Conservation (phyloP, 148 eudicot species). For the Rhododendron kiyosumense region DNA sequence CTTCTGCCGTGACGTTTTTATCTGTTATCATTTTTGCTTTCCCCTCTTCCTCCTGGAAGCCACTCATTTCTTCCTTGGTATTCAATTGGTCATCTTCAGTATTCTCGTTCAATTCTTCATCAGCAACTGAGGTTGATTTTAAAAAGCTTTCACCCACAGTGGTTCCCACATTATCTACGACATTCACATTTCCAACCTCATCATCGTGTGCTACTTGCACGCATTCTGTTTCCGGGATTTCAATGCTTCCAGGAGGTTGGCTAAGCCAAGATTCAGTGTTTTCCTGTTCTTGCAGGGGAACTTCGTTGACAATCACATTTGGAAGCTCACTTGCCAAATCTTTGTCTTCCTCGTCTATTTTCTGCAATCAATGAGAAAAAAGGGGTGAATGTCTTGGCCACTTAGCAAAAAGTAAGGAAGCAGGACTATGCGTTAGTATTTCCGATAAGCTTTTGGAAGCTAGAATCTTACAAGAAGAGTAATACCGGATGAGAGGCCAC, state of each 20-base stretch:
- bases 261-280: slow-evolving; percentile 12
- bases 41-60: not conserved
- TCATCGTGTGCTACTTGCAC: not conserved
- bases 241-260: slow-evolving; percentile 9
- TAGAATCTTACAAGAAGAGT: not conserved
- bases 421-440: not conserved
- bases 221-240: slow-evolving; percentile 12
- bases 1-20: not conserved
- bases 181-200: slow-evolving; percentile 5
- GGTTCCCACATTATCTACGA: slow-evolving; percentile 9
- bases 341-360: slow-evolving; percentile 15
- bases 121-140: slow-evolving; percentile 23
- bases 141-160: slow-evolving; percentile 31
- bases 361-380: slow-evolving; percentile 11
- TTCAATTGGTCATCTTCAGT: slow-evolving; percentile 9
- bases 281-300: not conserved
- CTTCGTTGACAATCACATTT: slow-evolving; percentile 1
- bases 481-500: not conserved
- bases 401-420: not conserved
- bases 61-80: slow-evolving; percentile 5
- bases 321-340: slow-evolving; percentile 1
- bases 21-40: not conserved
- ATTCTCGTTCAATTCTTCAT: not conserved
- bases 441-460: not conserved
- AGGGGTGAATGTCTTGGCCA: not conserved